Base-by-base conservation (phyloP, 371 early-diverging fungal genomes). In the Astathelohania contejeani region DNA sequence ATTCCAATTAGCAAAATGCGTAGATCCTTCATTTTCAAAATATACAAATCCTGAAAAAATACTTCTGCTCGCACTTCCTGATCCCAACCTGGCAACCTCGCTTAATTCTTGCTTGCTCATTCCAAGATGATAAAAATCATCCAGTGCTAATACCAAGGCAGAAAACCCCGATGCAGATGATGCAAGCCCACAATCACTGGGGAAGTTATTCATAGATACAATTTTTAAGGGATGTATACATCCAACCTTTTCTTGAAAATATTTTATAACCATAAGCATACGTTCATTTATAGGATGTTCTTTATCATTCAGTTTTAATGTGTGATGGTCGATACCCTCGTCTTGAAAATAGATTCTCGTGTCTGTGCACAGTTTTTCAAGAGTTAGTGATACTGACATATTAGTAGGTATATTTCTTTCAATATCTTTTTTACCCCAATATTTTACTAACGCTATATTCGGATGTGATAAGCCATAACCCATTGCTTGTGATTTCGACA, bases 181-280 rank as follows among this genome's bases (percentile, higher is more conserved):
- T n/a, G 96, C 96, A 35, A 95, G 76, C n/a, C 96, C 96, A 4
- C 92, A 92, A 28, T 92, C 92, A 3, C 93, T 90, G 19, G 96
- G 93, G 70, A 95, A 93, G 78, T 88, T 92, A 80, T 93, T 95
- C 62, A 27, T 26, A 14, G 62, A 62, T 28, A 25, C 53, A 32
- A 62, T 56, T 14, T 18, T 40, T 29, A 62, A n/a, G n/a, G n/a
- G n/a, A n/a, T n/a, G n/a, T n/a, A n/a, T n/a, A n/a, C 37, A 25
- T 47, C 26, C 1, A 28, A 10, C 1, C 1, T 54, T 35, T 53
- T 26, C 23, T 35, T 60, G 29, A 60, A 60, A 40, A 54, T n/a
- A 23, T 19, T 53, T 22, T 12, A 60, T 43, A 32, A 47, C 29
- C 18, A 24, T 39, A 14, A 22, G 7, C 29, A 54, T 53, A 48